Evolutionary conservation across 1,284 basidiomycete species (phyloP).

Genomic region (Cryptococcus wingfieldii): DNA sequence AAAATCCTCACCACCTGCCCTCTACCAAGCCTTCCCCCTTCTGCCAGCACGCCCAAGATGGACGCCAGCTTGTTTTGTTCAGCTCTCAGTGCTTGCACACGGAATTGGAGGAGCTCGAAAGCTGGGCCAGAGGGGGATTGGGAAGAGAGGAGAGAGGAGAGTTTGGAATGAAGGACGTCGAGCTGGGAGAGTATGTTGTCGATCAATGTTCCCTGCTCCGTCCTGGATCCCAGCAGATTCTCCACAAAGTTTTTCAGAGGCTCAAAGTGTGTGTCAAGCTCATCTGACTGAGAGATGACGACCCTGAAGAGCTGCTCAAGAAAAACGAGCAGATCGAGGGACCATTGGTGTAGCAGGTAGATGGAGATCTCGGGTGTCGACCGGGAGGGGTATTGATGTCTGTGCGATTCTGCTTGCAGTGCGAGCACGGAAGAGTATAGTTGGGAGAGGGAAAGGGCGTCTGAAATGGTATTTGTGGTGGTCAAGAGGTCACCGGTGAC

Average conservation of each 20-base stretch:
- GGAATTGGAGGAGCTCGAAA: conserved; percentile 36
- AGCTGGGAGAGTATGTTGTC: conserved; percentile 38
- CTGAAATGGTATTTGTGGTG: conserved; percentile 30
- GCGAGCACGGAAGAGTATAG: conserved; percentile 36
- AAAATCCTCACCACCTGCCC: conserved; percentile 40
- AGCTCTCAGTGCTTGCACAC: conserved; percentile 24
- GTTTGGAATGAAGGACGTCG: conserved; percentile 26
- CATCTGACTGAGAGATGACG: conserved; percentile 20
- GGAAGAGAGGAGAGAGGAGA: conserved; percentile 22
- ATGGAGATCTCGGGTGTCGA: conserved; percentile 36
- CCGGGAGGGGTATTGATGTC: conserved; percentile 31
- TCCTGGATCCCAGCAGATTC: conserved; percentile 23
- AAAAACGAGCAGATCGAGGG: conserved; percentile 32
- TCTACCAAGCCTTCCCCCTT: conserved; percentile 33
- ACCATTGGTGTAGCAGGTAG: conserved; percentile 35
- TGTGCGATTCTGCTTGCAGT: conserved; percentile 33
- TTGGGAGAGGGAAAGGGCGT: conserved; percentile 32
- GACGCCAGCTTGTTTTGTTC: conserved; percentile 39
- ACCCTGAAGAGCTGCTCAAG: conserved; percentile 30
- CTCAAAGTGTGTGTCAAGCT: conserved; percentile 29
- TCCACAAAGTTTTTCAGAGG: conserved; percentile 30
- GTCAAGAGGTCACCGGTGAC: conserved; percentile 34
- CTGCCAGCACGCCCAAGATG: conserved; percentile 27
- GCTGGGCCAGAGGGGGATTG: conserved; percentile 17
- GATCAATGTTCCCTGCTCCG: conserved; percentile 34